Evolutionary conservation across 1,284 basidiomycete genomes (phyloP).

Genomic region (Gomphus bonarii): DNA sequence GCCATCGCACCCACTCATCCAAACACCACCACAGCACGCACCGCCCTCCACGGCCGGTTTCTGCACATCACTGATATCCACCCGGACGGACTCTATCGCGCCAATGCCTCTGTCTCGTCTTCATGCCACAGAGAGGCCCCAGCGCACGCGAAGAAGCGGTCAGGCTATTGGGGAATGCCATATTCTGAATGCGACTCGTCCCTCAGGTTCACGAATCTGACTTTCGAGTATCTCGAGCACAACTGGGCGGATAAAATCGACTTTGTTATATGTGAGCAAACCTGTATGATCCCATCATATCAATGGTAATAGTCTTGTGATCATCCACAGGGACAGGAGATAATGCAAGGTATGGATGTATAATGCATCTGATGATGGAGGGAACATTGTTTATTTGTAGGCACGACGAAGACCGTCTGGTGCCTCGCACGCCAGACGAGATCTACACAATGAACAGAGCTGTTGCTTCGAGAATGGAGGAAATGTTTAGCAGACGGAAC

Average conservation of each 20-base stretch:
- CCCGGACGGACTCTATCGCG: conserved; percentile 56
- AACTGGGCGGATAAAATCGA: conserved; percentile 81
- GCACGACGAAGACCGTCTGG: conserved; percentile 78
- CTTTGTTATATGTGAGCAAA: conserved; percentile 68
- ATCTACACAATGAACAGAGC: conserved; percentile 71
- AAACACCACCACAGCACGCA: conserved; percentile 17
- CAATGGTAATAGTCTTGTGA: not conserved
- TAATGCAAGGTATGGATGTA: conserved; percentile 57
- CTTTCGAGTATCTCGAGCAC: conserved; percentile 71
- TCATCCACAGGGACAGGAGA: conserved; percentile 72
- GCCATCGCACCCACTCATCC: not conserved
- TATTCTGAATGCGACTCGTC: conserved; percentile 85
- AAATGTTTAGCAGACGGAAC: conserved; percentile 55
- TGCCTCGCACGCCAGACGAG: conserved; percentile 74
- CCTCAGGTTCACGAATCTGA: conserved; percentile 64
- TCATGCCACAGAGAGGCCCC: conserved; percentile 55
- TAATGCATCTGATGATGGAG: not conserved
- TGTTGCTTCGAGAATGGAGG: conserved; percentile 61
- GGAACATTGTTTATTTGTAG: conserved; percentile 26
- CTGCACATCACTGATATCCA: conserved; percentile 76
- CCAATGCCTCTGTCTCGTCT: conserved; percentile 37
- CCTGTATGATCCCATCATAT: conserved; percentile 14
- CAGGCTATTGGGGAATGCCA: conserved; percentile 51
- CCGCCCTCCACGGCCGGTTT: conserved; percentile 61
- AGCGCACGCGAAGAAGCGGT: conserved; percentile 39